These are phyloP conservation scores for Fusarium guadeloupense DNA, from an alignment of 2,329 filamentous ascomycete species.

Conservation along the genomic window DNA sequence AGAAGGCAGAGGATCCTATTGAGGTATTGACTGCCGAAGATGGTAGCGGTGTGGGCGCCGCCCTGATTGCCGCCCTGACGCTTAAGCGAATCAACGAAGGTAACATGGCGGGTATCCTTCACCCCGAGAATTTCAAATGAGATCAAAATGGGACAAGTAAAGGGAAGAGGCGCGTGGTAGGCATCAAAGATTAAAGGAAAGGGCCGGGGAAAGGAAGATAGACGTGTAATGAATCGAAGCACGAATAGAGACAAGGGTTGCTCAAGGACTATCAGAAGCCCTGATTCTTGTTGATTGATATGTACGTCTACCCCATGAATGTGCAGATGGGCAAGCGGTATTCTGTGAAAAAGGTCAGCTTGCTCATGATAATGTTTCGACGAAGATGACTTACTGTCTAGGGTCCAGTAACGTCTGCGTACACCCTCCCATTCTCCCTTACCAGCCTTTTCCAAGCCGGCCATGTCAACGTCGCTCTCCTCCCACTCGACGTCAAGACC, in stretches of 20 bases:
- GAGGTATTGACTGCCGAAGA: conserved; percentile 92
- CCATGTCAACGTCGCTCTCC: conserved; percentile 76
- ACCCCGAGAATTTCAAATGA: conserved; percentile 68
- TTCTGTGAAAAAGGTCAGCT: conserved; percentile 53
- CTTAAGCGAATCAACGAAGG: conserved; percentile 71
- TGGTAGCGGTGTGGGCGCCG: conserved; percentile 95
- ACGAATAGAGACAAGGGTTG: conserved; percentile 26
- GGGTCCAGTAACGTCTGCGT: conserved; percentile 86
- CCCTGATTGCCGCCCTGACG: conserved; percentile 83
- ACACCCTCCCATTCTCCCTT: conserved; percentile 89
- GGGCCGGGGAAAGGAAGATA: conserved; percentile 35
- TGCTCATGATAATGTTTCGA: neutral
- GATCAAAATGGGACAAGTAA: conserved; percentile 4
- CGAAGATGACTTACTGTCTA: conserved; percentile 67
- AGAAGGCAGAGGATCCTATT: conserved; percentile 84
- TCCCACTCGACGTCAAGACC: conserved; percentile 91
- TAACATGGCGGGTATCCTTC: conserved; percentile 70
- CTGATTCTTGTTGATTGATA: conserved; percentile 10
- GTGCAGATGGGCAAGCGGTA: conserved; percentile 80
- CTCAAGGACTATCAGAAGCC: conserved; percentile 24
- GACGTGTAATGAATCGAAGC: conserved; percentile 31
- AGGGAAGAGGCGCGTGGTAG: conserved; percentile 23
- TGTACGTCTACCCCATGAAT: conserved; percentile 68
- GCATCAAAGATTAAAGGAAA: conserved; percentile 28
- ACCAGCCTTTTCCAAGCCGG: conserved; percentile 69